Conservation (phyloP, 805 yeast species). For the Candida insectorum region DNA sequence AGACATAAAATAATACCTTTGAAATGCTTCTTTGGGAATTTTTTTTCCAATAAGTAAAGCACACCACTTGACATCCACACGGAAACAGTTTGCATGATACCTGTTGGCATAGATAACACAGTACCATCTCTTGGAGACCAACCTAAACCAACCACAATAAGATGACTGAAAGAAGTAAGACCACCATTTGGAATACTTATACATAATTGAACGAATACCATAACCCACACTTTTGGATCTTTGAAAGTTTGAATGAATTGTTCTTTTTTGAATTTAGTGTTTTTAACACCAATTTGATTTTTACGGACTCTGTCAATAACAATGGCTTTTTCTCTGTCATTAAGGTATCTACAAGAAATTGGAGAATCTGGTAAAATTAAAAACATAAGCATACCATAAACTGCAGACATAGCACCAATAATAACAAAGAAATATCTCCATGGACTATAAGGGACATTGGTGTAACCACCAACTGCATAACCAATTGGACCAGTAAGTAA, state of each 20-base stretch:
- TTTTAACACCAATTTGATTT: slow-evolving; percentile 41
- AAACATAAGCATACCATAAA: slow-evolving; percentile 45
- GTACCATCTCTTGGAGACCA: slow-evolving; percentile 2
- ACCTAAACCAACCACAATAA: slow-evolving; percentile 17
- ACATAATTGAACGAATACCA: slow-evolving; percentile 22
- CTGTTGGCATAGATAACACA: slow-evolving; percentile 7
- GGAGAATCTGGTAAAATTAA: slow-evolving; percentile 41
- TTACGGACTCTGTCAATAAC: slow-evolving; percentile 28
- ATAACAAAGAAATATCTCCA: slow-evolving; percentile 58
- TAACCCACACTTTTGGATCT: slow-evolving; percentile 32
- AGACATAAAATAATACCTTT: slow-evolving; percentile 6
- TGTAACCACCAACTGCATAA: slow-evolving; percentile 46
- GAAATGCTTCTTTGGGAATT: slow-evolving; percentile 10
- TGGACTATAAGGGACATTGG: slow-evolving; percentile 43
- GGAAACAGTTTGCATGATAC: slow-evolving; percentile 7
- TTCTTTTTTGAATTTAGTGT: slow-evolving; percentile 29
- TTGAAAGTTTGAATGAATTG: slow-evolving; percentile 34
- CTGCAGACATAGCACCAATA: slow-evolving; percentile 54
- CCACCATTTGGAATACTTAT: slow-evolving; percentile 33
- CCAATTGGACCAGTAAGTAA: slow-evolving; percentile 46
- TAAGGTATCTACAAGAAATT: slow-evolving; percentile 32
- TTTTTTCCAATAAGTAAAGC: slow-evolving; percentile 6
- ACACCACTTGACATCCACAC: slow-evolving; percentile 5
- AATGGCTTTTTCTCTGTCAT: slow-evolving; percentile 27
- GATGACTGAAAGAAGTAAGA: slow-evolving; percentile 27